Evolutionary conservation across 2,329 filamentous ascomycete genomes (phyloP), one percentile per base, ranked within the genome.

Genomic region (Parasarocladium wereldwijsianum): DNA sequence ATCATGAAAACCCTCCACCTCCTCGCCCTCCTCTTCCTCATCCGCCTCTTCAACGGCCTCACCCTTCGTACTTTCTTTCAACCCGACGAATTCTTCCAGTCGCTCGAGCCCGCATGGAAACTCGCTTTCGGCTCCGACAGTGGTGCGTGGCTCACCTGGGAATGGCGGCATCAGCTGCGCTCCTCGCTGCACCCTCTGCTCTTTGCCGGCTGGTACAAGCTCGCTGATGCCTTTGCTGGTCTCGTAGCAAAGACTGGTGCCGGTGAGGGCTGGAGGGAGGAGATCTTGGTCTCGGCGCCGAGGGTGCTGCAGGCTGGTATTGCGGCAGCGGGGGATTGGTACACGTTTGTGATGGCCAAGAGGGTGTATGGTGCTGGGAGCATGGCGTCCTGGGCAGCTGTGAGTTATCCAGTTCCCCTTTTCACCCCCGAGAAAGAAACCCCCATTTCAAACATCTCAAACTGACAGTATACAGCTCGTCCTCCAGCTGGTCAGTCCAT

Each of bases 71-170:
- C 90, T 13, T 98, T 94, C 52, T 98, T 98, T 58, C 90, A 98
- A 54, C 90, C 90, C 17, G 90, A 98, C 59, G 90, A 98, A 54
- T 96, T 83, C 60, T 98, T 90, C 47, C 90, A 98, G 50, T 80
- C 85, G 2, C 69, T 96, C 25, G 90, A 98, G 58, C 87, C 90
- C 31, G 90, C 90, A 40, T 96, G 87, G 86, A 64, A 76, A 43
- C 66, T 90, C 32, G 80, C 81, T 3, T 94, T 93, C 62, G 86
- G 86, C 14, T 46, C 60, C 3, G 50, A 64, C 10, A 80, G 76
- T 51, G 80, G 81, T 37, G 83, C 87, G 17, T 98, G 87, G 83
- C 66, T 94, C 45, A 98, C 90, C 38, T 98, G 90, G 90, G 90
- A 98, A 76, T 98, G 90, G 90, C 69, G 72, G 45, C 62, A 86